Conservation (phyloP, 2,329 filamentous ascomycete species). For the Sporothrix variecibatus region DNA sequence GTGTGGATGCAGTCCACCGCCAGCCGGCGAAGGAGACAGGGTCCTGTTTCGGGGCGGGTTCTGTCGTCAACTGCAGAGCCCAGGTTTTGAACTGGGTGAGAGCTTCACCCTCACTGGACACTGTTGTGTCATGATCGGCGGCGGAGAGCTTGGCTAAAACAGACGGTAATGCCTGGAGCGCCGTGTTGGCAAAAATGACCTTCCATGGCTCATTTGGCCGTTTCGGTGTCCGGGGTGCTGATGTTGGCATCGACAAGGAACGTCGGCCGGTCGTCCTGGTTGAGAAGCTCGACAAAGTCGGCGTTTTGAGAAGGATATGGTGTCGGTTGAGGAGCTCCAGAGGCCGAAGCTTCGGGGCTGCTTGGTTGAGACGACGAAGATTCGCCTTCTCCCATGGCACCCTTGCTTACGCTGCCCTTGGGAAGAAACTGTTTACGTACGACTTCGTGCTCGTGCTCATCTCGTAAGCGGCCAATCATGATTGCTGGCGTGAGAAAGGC, state of each 20-base stretch:
- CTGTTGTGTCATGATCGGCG: background rate
- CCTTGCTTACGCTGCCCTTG: slow-evolving; percentile 51
- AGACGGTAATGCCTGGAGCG: slow-evolving; percentile 59
- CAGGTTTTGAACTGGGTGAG: slow-evolving; percentile 69
- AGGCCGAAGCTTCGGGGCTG: background rate
- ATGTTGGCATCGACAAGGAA: slow-evolving; percentile 68
- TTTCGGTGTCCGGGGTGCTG: slow-evolving; percentile 55
- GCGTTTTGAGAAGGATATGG: slow-evolving; percentile 63
- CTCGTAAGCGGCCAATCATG: slow-evolving; percentile 51
- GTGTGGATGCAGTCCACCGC: slow-evolving; percentile 69
- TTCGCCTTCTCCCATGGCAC: background rate
- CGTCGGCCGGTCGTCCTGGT: slow-evolving; percentile 74
- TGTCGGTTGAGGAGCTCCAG: slow-evolving; percentile 36
- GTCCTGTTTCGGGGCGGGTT: background rate
- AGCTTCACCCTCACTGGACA: slow-evolving; percentile 44
- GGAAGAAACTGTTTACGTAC: slow-evolving; percentile 60
- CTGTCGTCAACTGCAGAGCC: slow-evolving; percentile 54
- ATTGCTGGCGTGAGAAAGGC: slow-evolving; percentile 40
- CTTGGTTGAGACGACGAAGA: background rate
- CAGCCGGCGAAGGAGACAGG: slow-evolving; percentile 59
- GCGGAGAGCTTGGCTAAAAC: slow-evolving; percentile 53
- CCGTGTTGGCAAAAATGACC: slow-evolving; percentile 68
- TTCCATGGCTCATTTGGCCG: slow-evolving; percentile 56
- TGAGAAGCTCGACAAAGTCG: slow-evolving; percentile 70
- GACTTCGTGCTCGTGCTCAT: slow-evolving; percentile 40